Evolutionary conservation across 805 yeast species (phyloP).

Genomic region (Torulaspora franciscae): DNA sequence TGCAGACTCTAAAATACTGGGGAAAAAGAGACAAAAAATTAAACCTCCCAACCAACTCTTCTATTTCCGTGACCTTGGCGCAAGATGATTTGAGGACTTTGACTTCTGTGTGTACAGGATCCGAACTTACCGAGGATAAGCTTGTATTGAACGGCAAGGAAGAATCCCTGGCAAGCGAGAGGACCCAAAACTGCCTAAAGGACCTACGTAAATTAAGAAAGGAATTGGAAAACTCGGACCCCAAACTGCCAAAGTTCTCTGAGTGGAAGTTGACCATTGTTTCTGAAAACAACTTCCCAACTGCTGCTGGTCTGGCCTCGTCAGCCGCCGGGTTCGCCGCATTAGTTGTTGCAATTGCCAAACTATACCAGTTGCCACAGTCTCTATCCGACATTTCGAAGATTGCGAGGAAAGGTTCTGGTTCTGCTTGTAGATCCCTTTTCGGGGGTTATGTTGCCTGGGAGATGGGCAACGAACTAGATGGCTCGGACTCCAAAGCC

Average conservation of each 20-base stretch:
- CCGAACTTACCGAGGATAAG: constrained; percentile 53
- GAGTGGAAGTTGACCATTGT: constrained; percentile 69
- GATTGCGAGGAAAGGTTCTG: constrained; percentile 97
- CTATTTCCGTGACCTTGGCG: constrained; percentile 88
- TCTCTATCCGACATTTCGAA: constrained; percentile 78
- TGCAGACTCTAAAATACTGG: constrained; percentile 91
- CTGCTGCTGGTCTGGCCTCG: constrained; percentile 98
- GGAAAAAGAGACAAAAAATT: constrained; percentile 89
- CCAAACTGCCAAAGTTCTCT: constrained; percentile 56
- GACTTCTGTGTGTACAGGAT: constrained; percentile 77
- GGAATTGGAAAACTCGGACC: constrained; percentile 51
- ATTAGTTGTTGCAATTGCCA: constrained; percentile 81
- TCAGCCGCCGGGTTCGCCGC: constrained; percentile 99
- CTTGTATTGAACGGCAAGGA: constrained; percentile 82
- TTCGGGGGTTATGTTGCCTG: constrained; percentile 98
- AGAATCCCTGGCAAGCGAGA: constrained; percentile 61
- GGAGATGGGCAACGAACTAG: constrained; percentile 80
- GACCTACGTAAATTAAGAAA: constrained; percentile 69
- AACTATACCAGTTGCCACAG: constrained; percentile 79
- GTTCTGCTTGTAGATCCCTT: constrained; percentile 95
- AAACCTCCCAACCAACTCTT: constrained; percentile 92
- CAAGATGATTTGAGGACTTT: constrained; percentile 88
- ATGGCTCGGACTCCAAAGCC: constrained; percentile 93
- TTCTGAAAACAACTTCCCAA: constrained; percentile 94
- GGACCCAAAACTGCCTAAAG: constrained; percentile 66